phyloP scores from a whole-genome alignment of 352 stramenopile species.

The Pythium biforme region DNA sequence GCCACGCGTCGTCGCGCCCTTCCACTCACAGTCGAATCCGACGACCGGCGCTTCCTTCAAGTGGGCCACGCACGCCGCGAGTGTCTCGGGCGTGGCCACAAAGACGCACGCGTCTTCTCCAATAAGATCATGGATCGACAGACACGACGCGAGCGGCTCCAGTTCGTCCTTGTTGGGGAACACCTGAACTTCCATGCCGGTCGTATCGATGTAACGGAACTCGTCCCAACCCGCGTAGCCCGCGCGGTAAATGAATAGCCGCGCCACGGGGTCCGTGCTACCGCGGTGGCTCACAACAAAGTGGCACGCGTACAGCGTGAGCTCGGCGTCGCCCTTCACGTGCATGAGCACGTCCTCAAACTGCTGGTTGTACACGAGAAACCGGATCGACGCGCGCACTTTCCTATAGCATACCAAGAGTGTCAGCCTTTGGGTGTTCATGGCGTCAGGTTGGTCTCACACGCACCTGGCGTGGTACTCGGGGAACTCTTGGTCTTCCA shows the following conservation, averaged over 20 bases:
- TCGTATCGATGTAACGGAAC: conserved; percentile 54
- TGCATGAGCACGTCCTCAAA: conserved; percentile 57
- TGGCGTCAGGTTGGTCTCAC: background rate
- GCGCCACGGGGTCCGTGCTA: conserved; percentile 35
- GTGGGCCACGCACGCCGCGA: conserved; percentile 41
- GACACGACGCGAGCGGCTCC: conserved; percentile 36
- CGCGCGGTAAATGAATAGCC: conserved; percentile 53
- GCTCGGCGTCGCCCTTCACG: conserved; percentile 22
- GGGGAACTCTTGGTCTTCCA: conserved; percentile 56
- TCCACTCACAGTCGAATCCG: conserved; percentile 84
- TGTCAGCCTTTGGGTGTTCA: background rate
- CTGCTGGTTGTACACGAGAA: conserved; percentile 57
- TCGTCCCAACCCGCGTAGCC: conserved; percentile 26
- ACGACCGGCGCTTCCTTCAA: conserved; percentile 45
- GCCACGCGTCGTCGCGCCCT: conserved; percentile 33
- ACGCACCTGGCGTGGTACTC: conserved; percentile 46
- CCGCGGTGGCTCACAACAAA: conserved; percentile 54
- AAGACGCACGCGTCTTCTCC: conserved; percentile 53
- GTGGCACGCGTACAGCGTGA: conserved; percentile 54
- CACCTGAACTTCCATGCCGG: conserved; percentile 8
- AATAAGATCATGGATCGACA: conserved; percentile 47
- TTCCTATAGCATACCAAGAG: conserved; percentile 27
- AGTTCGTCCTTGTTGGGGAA: conserved; percentile 46
- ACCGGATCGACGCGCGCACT: conserved; percentile 50
- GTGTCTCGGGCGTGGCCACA: conserved; percentile 41